Evolutionary conservation across 495 filamentous ascomycete species (phyloP).

Genomic region (Aspergillus carlsbadensis): DNA sequence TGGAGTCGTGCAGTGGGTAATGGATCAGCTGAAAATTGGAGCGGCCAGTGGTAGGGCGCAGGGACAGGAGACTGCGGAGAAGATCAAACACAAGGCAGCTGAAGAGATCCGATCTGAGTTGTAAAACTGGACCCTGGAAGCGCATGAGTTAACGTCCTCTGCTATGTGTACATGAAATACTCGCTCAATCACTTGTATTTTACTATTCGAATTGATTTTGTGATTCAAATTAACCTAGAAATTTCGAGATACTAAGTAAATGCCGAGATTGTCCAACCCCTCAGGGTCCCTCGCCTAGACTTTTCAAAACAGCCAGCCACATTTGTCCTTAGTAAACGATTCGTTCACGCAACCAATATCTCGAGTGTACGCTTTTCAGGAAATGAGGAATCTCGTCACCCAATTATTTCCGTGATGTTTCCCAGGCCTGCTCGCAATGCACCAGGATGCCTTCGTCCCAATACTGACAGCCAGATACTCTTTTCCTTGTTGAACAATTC

Average conservation of each 20-base stretch:
- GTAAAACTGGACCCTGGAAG: not conserved
- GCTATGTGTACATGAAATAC: not conserved
- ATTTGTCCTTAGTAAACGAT: no score
- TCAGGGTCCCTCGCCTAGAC: not conserved
- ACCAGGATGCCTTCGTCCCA: no score
- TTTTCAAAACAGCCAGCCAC: no score
- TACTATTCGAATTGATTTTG: conserved; percentile 1
- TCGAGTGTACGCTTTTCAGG: no score
- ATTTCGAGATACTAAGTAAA: no score
- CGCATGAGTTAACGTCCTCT: conserved; percentile 5
- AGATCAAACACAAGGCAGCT: conserved; percentile 35
- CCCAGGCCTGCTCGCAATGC: not conserved
- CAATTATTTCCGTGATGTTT: not conserved
- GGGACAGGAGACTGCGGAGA: conserved; percentile 51
- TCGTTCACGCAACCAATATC: no score
- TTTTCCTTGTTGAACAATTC: not conserved
- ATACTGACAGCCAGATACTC: no score
- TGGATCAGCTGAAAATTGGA: conserved; percentile 59
- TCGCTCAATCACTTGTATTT: not conserved
- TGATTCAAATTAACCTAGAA: not conserved
- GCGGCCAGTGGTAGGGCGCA: conserved; percentile 62
- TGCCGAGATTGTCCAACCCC: not conserved
- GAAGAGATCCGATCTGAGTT: conserved; percentile 35
- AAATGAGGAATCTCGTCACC: no score
- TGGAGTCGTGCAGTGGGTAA: conserved; percentile 59